Percentiles rank a stretch among this genome's conserved stretches.
phyloP scores from a whole-genome alignment of 768 basidiomycete species.

The Mycena filopes region DNA sequence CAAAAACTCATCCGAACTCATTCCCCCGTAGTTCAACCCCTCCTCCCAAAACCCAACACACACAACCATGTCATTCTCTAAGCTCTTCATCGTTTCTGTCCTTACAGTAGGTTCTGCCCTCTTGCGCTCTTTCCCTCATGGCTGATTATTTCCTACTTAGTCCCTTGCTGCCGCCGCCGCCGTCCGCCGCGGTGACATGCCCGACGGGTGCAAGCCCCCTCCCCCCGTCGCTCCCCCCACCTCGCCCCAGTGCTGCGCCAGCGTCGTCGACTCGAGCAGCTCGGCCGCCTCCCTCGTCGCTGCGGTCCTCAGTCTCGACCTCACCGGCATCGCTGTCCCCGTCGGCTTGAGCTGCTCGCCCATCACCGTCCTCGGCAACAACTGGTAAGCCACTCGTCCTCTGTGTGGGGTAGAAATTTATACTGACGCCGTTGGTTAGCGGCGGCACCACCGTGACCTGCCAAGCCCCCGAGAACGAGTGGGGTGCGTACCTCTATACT shows the following conservation, averaged over 20 bases:
- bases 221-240: conserved; percentile 3
- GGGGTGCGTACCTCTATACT: not conserved
- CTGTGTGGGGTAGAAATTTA: too few relatives aligned
- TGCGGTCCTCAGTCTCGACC: conserved; percentile 5
- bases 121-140: too few relatives aligned
- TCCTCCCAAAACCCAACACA: not conserved
- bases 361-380: too few relatives aligned
- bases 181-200: too few relatives aligned
- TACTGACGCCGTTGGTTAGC: too few relatives aligned
- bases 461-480: not conserved
- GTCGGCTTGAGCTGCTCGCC: conserved; percentile 21
- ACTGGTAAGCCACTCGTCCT: not conserved
- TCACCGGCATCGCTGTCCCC: conserved; percentile 12
- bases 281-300: not conserved
- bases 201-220: too few relatives aligned
- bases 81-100: not conserved
- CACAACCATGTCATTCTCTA: conserved; percentile 5
- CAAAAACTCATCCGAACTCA: conserved; percentile 11
- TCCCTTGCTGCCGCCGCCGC: conserved; percentile 13
- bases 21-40: conserved; percentile 5
- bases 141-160: not conserved
- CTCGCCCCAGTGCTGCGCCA: conserved; percentile 14
- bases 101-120: not conserved
- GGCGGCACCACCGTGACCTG: not conserved
- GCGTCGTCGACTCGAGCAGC: not conserved